Base-by-base conservation (phyloP, 2,329 filamentous ascomycete genomes). In the Fusarium lyarnte region DNA sequence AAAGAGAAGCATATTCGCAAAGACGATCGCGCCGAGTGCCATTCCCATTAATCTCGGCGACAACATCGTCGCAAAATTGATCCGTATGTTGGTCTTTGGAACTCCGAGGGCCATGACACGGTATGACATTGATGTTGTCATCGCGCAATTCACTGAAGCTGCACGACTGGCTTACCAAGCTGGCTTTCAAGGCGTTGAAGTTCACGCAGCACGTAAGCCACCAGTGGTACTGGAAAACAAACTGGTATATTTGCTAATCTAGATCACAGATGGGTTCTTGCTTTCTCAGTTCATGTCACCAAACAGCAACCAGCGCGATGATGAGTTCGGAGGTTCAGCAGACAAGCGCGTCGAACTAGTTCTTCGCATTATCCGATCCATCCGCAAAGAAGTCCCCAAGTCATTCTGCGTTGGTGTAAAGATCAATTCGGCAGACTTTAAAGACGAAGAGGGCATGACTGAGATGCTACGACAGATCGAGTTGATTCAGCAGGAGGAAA, bases 271-370 rank as follows among this genome's bases (percentile, higher is more conserved):
- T 2, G 52, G 52, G 0, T 33, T 55, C 6, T 4, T 55, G 2
- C 17, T 55, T 2, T 55, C 27, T 25, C 38, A 55, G 6, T 55
- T 55, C 17, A 55, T 55, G 38, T 45, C 38, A 2, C 8, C 27
- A 0, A 25, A 19, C 2, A 45, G 52, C 2, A 55, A 55, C 10
- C 2, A 45, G 0, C 38, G 52, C 2, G 16, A 19, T 3, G 27
- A 55, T 8, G 52, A 55, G 9, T 55, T 45, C 1, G 38, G 52
- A 6, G 38, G 38, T 0, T 43, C 27, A 21, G 4, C 52, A 11
- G 38, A 55, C 2, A 43, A 25, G 3, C 52, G 38, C 1, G 38
- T 45, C 3, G 38, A 45, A 8, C 1, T 45, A 6, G 52, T 33
- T 17, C 38, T 55, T 1, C 29, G 38, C 3, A 21, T 55, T 4